Evolutionary conservation across 257 asterid genomes (phyloP), one percentile per base, ranked within the genome.

Genomic region (Thymus quinquecostatus): DNA sequence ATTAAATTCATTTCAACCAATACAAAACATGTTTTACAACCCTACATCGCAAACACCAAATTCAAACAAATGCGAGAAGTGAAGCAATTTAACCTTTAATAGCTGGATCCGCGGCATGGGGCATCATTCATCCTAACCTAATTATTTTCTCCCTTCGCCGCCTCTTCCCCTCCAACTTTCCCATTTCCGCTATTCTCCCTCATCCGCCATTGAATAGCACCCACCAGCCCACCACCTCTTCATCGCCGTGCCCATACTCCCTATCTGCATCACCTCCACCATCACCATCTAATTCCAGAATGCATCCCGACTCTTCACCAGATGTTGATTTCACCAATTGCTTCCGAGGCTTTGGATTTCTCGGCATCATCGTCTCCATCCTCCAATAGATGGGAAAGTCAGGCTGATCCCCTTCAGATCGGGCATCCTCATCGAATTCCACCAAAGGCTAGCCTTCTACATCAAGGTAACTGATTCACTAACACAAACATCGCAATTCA

Each of bases 391-490:
- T 78, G 57, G 10, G 76, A 21, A 21, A 83, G 71, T 74, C 86
- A 6, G 82, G 80, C 67, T 87, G 93, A 21, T 59, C 77, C n/a
- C 79, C 84, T 68, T 92, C 96, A 48, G 98, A 88, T 56, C 38
- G 83, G 60, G 84, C 50, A 66, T 84, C 95, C 70, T 86, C 93
- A 59, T 85, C 90, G 21, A 83, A 92, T 56, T 90, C 88, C 90
- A 90, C 85, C 87, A 92, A 77, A 2, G 92, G 96, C 86, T 90
- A 97, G 14, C 97, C 96, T 36, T 90, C 96, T 75, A 90, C 97
- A 78, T 88, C 92, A 10, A 82, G 75, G 75, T 87, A 34, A 34
- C 38, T 34, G 38, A 34, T 3, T 34, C 38, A 34, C 38, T 3
- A 34, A 2, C 38, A 2, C 13, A 10, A 10, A 44, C 49, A 44